These are phyloP conservation scores for Penicillium antarcticum DNA, from an alignment of 495 filamentous ascomycete genomes.

Conservation along the genomic window DNA sequence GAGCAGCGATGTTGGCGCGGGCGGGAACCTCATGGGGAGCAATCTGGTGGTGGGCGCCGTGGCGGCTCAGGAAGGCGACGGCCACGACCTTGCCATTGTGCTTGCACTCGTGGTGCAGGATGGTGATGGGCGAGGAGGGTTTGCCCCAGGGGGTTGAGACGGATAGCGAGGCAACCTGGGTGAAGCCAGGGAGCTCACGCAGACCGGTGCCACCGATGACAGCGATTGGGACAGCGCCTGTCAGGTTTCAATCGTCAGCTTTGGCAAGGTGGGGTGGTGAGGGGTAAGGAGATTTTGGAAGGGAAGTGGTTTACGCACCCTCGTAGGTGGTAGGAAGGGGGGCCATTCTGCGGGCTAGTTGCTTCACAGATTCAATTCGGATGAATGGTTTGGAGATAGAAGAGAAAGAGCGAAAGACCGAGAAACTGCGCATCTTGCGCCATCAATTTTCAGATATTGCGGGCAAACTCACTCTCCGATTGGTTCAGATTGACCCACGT, in stretches of 20 bases:
- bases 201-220: constrained; percentile 97
- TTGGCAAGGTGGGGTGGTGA: constrained; percentile 15
- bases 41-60: constrained; percentile 82
- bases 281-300: constrained; percentile 5
- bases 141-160: constrained; percentile 84
- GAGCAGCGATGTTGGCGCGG: constrained; percentile 92
- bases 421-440: constrained; percentile 16
- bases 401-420: constrained; percentile 21
- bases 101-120: constrained; percentile 76
- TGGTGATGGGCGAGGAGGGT: constrained; percentile 84
- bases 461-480: constrained; percentile 12
- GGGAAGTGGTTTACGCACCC: constrained; percentile 33
- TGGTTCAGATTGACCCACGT: constrained; percentile 16
- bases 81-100: constrained; percentile 55
- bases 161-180: constrained; percentile 70
- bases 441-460: constrained; percentile 11
- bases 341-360: constrained; percentile 49
- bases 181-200: constrained; percentile 67
- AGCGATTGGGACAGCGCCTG: constrained; percentile 82
- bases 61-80: constrained; percentile 91
- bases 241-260: constrained; percentile 10
- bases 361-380: constrained; percentile 33
- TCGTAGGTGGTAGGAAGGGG: constrained; percentile 54
- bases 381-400: constrained; percentile 30
- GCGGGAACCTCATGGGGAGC: constrained; percentile 89